A percentile compares a stretch with the other conserved stretches of the same genome.
Evolutionary conservation across 129 eudicot genomes (phyloP).

Genomic region (Glebionis coronaria): DNA sequence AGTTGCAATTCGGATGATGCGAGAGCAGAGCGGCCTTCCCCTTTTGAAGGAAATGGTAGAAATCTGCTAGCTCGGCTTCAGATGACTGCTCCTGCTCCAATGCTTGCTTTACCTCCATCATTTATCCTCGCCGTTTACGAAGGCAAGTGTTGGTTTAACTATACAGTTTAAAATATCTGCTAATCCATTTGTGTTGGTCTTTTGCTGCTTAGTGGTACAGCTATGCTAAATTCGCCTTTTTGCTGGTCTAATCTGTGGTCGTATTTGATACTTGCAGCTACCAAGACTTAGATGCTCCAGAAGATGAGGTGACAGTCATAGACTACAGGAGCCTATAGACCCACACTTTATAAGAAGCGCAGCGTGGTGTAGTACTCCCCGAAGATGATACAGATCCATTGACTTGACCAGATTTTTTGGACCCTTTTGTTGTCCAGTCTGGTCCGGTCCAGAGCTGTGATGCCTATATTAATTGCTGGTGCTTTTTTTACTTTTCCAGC

Average conservation of each 20-base stretch:
- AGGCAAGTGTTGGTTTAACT: slow-evolving; percentile 42
- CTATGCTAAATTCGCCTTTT: too few species aligned
- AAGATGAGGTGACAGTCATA: slow-evolving; percentile 93
- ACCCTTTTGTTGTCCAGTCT: neutral
- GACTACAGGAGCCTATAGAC: slow-evolving; percentile 85
- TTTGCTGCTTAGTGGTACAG: too few species aligned
- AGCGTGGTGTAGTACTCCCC: neutral
- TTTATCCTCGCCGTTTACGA: slow-evolving; percentile 81
- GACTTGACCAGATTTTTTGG: neutral
- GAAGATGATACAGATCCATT: neutral
- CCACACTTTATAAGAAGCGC: neutral
- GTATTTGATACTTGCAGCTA: slow-evolving; percentile 53
- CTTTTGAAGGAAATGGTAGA: slow-evolving; percentile 84
- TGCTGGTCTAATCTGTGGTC: neutral
- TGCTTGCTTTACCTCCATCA: slow-evolving; percentile 76
- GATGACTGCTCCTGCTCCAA: slow-evolving; percentile 60
- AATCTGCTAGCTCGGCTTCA: slow-evolving; percentile 63
- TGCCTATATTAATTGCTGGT: neutral
- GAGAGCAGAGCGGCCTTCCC: slow-evolving; percentile 91
- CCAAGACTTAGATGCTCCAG: slow-evolving; percentile 96
- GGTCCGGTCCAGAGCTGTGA: neutral
- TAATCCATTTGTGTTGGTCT: neutral
- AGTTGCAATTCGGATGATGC: slow-evolving; percentile 93
- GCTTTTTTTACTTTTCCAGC: neutral
- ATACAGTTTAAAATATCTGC: neutral